Evolutionary conservation across 2,329 filamentous ascomycete genomes (phyloP).

Genomic region (Cercospora sp.): DNA sequence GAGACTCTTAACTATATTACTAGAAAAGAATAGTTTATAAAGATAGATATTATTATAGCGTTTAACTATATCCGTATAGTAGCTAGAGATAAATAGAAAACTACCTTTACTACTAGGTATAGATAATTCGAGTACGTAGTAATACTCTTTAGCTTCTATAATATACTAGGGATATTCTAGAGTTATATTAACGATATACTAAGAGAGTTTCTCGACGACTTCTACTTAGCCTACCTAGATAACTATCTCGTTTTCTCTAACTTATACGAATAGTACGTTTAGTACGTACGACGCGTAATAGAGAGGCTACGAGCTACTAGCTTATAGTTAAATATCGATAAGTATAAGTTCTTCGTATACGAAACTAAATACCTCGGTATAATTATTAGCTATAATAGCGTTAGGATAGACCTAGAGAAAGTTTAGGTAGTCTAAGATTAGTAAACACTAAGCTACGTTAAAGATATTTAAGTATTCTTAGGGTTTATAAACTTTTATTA

Average conservation of each 20-base stretch:
- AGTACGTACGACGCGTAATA: constrained; percentile 28
- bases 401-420: constrained; percentile 24
- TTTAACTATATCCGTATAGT: constrained; percentile 20
- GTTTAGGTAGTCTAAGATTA: constrained; percentile 20
- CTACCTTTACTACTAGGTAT: constrained; percentile 16
- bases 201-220: constrained; percentile 10
- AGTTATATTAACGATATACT: constrained; percentile 15
- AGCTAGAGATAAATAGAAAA: constrained; percentile 15
- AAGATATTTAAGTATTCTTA: constrained; percentile 27
- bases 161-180: constrained; percentile 14
- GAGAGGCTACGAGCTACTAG: constrained; percentile 9
- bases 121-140: constrained; percentile 16
- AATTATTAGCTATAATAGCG: constrained; percentile 21
- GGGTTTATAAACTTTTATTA: constrained; percentile 14
- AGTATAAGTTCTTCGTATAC: constrained; percentile 26
- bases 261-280: constrained; percentile 4
- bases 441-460: constrained; percentile 16
- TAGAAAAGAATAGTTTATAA: constrained; percentile 24
- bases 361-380: constrained; percentile 25
- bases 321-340: constrained; percentile 26
- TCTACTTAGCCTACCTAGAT: constrained; percentile 10
- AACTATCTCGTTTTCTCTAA: constrained; percentile 10
- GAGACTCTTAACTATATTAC: constrained; percentile 30
- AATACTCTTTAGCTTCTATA: constrained; percentile 14
- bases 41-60: constrained; percentile 25